phyloP scores from a whole-genome alignment of 495 filamentous ascomycete genomes.

The Oidiodendron maius region DNA sequence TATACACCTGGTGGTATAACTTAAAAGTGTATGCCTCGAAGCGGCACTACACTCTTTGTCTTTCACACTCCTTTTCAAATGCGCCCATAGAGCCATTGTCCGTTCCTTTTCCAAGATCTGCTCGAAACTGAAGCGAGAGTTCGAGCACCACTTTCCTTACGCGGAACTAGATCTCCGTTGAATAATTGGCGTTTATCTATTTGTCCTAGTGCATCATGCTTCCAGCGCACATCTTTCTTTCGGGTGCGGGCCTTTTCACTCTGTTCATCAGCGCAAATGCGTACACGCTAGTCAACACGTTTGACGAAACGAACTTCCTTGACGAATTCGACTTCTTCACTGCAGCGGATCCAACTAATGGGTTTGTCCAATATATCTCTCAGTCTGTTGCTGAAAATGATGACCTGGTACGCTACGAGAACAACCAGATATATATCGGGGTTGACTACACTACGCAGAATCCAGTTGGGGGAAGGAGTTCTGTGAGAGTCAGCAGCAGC shows the following conservation, averaged over 20 bases:
- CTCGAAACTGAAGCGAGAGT: no score
- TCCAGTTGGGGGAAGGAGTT: conserved; percentile 49
- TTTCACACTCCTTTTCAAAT: background rate
- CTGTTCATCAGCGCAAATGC: background rate
- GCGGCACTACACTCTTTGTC: no score
- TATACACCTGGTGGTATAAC: no score
- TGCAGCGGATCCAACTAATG: conserved; percentile 58
- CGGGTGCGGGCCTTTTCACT: background rate
- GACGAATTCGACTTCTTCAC: conserved; percentile 48
- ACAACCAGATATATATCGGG: conserved; percentile 49
- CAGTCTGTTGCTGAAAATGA: conserved; percentile 28
- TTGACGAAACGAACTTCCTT: conserved; percentile 38
- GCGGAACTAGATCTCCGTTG: background rate
- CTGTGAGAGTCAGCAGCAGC: conserved; percentile 65
- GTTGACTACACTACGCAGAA: conserved; percentile 38
- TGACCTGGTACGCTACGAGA: conserved; percentile 35
- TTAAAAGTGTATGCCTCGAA: no score
- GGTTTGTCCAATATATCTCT: conserved; percentile 56
- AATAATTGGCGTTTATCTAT: background rate
- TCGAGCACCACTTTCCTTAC: background rate
- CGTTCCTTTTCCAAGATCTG: background rate
- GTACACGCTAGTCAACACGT: background rate
- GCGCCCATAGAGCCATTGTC: background rate
- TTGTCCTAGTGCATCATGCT: background rate
- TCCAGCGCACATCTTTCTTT: background rate